Base-by-base conservation (phyloP, 1,284 basidiomycete species). In the Melampsora americana region DNA sequence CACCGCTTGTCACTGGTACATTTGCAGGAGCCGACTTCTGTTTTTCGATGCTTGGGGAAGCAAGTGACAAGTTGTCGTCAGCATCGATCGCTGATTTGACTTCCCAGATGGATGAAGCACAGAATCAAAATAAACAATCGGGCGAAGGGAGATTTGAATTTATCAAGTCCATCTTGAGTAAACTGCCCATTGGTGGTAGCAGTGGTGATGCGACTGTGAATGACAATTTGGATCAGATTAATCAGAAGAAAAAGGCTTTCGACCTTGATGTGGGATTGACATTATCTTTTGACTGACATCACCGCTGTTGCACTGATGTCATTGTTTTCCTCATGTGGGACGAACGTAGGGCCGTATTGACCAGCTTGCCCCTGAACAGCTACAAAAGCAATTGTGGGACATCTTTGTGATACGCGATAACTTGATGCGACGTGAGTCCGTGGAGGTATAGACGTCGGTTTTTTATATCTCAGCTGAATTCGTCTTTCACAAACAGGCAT, bases 21-120 rank as follows among this genome's bases (percentile, higher is more conserved):
- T 95, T 95, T 79, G 93, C 93, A 16, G 89, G 89, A 0, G 89
- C 87, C 80, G 93, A 95, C 82, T 95, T 95, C 81, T 88, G 90
- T 66, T 79, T 80, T 64, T 80, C 80, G 18, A 74, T 82, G 16
- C 83, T 86, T 78, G 85, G 85, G 9, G 86, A 89, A 81, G 87
- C 87, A 14, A 86, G 86, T 76, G 88, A 89, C 65, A 80, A 82
- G 61, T 77, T 85, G 28, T 82, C 82, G n/a, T 84, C 92, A 85
- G 91, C 93, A 0, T 94, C 92, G 42, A 92, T 97, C 1, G 88
- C 90, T 0, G 93, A 96, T 81, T 86, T 97, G 59, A 92, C 90
- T 84, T 89, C 90, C 79, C 88, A 90, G 77, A 86, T 96, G 79
- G 87, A 89, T 77, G 87, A 85, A 44, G 86, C 85, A 75, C 77